Evolutionary conservation across 2,329 filamentous ascomycete species (phyloP).

Genomic region (Ceratocystis eucalypticola): DNA sequence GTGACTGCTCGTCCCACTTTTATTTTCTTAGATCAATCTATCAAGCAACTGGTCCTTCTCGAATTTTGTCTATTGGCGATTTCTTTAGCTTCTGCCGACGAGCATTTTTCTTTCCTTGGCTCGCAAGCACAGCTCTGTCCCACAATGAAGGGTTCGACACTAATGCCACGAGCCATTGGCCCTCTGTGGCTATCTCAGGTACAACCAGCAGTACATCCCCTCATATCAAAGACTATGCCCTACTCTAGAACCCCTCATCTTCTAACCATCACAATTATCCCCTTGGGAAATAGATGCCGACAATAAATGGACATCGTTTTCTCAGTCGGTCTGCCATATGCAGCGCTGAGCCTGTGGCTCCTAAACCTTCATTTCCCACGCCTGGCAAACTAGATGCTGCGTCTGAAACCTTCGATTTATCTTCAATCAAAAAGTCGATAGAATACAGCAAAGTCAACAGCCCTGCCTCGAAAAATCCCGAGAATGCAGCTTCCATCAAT

Average conservation of each 20-base stretch:
- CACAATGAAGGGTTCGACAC: conserved; percentile 8
- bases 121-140: neutral
- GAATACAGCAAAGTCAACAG: conserved; percentile 17
- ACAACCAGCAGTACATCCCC: neutral
- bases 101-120: neutral
- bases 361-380: neutral
- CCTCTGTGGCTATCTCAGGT: conserved; percentile 1
- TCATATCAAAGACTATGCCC: neutral
- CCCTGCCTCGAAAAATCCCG: conserved; percentile 19
- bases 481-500: conserved; percentile 13
- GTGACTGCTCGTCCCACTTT: neutral
- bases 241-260: neutral
- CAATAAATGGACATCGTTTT: neutral
- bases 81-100: neutral
- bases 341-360: neutral
- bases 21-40: neutral
- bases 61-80: neutral
- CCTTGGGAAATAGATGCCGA: neutral
- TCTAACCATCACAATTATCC: neutral
- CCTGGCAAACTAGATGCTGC: neutral
- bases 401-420: neutral
- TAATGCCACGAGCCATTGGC: conserved; percentile 11
- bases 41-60: neutral
- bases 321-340: neutral
- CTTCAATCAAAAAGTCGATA: neutral